Evolutionary conservation across 495 filamentous ascomycete genomes (phyloP), one percentile per base, ranked within the genome.

Genomic region (Penicillium argentinense): DNA sequence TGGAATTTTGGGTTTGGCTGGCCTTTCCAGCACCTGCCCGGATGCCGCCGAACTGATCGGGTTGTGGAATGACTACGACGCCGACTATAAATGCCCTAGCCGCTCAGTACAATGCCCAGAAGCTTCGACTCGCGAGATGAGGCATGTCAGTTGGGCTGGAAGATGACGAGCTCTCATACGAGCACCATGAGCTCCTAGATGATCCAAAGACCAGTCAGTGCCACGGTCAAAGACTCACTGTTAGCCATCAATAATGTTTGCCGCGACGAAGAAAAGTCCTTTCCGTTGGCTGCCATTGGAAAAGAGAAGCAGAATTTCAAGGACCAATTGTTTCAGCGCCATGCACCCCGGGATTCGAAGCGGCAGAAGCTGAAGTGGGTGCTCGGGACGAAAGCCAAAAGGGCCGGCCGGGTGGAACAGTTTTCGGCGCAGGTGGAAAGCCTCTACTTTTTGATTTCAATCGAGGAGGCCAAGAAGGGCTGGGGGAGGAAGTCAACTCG

Each of bases 1-100:
- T 23, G 47, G 47, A 9, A 32, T 51, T 17, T n/a, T 44, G 11
- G 33, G 47, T 16, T 22, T 51, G 24, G 47, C 40, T 3, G 47
- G 47, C 8, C 40, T 51, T 6, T 51, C 44, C 47, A 44, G 19
- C 18, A 44, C 47, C 18, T 51, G 47, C 25, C 13, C 44, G 17
- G 47, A 51, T 2, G 40, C 36, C 5, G 39, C 43, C 11, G 47
- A 51, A 12, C 32, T n/a, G 14, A 30, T 51, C 13, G 40, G 26
- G 2, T 44, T 40, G 4, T 45, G 26, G 22, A 42, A 43, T 14
- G 40, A 44, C n/a, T 51, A 30, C 13, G 33, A 22, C 5, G 38
- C 11, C 3, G 47, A 51, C 9, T 39, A 40, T 3, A 30, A 40
- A 7, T n/a, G n/a, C 47, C 1, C 12, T 51, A 5, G 12, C 11